A percentile compares a stretch with the other conserved stretches of the same genome.
These are phyloP conservation scores for Psilocybe mexicana DNA, from an alignment of 1,284 basidiomycete species.

Conservation along the genomic window DNA sequence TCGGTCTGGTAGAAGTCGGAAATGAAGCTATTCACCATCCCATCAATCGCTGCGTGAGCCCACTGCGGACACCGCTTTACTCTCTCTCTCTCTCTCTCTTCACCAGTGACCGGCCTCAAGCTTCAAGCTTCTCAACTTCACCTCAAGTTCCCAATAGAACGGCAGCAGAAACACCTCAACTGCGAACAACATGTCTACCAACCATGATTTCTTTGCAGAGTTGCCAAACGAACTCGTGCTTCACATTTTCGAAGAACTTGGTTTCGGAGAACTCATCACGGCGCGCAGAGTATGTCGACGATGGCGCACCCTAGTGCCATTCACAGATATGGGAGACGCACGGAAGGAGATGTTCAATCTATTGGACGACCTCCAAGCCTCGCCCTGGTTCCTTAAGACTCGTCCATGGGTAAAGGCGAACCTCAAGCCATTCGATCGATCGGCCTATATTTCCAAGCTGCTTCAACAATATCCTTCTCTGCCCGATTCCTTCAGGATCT, in stretches of 20 bases:
- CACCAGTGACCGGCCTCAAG: too few relatives aligned
- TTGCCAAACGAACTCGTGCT: conserved; percentile 22
- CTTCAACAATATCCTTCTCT: conserved; percentile 13
- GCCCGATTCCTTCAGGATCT: conserved; percentile 22
- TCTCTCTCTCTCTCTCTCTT: too few relatives aligned
- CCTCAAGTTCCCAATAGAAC: not conserved
- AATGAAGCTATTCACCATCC: not conserved
- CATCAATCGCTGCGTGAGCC: not conserved
- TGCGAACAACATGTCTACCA: not conserved
- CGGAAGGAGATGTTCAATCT: conserved; percentile 19
- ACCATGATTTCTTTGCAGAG: not conserved
- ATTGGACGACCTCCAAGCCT: conserved; percentile 13
- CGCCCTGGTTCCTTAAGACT: conserved; percentile 14
- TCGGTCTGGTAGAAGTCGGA: too few relatives aligned
- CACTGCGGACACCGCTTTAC: too few relatives aligned
- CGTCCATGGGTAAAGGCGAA: conserved; percentile 17
- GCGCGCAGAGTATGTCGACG: conserved; percentile 15
- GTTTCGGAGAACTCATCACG: conserved; percentile 21
- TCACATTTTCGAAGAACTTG: conserved; percentile 18
- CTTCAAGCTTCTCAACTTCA: too few relatives aligned
- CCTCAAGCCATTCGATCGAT: conserved; percentile 19
- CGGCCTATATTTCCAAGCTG: conserved; percentile 17
- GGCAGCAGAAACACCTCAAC: not conserved
- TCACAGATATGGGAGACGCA: conserved; percentile 16
- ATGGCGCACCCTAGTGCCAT: conserved; percentile 19